phyloP scores from a whole-genome alignment of 2,329 filamentous ascomycete species.

The Gremmenia infestans region DNA sequence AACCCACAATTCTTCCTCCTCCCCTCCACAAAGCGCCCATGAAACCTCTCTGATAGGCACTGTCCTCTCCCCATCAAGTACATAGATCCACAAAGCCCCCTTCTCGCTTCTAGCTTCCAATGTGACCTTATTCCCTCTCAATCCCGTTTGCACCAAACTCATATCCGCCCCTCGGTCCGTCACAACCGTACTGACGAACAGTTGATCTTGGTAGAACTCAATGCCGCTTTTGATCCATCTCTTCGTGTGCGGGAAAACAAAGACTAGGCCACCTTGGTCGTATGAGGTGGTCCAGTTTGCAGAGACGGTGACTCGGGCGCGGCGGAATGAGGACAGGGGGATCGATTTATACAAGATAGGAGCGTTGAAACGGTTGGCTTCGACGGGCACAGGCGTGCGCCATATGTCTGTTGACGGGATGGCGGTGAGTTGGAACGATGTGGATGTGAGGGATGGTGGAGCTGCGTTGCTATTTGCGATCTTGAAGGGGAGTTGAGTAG shows the following conservation, averaged over 20 bases:
- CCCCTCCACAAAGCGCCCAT: slow-evolving; percentile 53
- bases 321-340: slow-evolving; percentile 53
- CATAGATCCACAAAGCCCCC: slow-evolving; percentile 61
- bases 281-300: slow-evolving; percentile 56
- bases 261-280: slow-evolving; percentile 62
- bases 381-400: slow-evolving; percentile 64
- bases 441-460: slow-evolving; percentile 2
- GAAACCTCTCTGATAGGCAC: slow-evolving; percentile 66
- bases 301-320: slow-evolving; percentile 57
- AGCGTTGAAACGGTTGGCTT: slow-evolving; percentile 53
- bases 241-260: slow-evolving; percentile 34
- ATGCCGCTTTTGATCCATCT: slow-evolving; percentile 81
- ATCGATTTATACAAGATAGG: slow-evolving; percentile 24
- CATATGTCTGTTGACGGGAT: slow-evolving; percentile 60
- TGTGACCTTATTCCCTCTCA: slow-evolving; percentile 14
- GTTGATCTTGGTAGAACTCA: slow-evolving; percentile 60
- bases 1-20: slow-evolving; percentile 53
- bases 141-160: slow-evolving; percentile 47
- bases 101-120: not conserved
- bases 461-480: not conserved
- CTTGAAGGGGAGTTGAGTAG: not conserved
- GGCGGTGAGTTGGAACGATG: slow-evolving; percentile 7
- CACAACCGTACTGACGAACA: slow-evolving; percentile 64
- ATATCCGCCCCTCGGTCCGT: slow-evolving; percentile 74
- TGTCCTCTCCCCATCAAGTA: slow-evolving; percentile 46